Evolutionary conservation across 345 rosid genomes (phyloP).

Genomic region (Leavenworthia alabamica): DNA sequence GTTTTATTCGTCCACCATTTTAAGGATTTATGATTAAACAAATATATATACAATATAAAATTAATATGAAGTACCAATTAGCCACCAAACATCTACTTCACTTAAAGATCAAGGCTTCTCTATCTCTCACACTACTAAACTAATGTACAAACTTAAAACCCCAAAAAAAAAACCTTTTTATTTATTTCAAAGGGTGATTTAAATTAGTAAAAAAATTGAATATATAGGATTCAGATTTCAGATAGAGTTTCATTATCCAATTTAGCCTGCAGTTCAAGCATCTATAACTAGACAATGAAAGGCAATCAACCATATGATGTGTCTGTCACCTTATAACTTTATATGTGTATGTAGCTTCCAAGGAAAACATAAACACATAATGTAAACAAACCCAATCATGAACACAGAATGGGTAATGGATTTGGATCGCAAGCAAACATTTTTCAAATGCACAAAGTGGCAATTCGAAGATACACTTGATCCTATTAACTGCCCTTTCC

Average conservation of each 20-base stretch:
- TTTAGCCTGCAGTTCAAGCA: constrained; percentile 45
- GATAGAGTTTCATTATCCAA: constrained; percentile 49
- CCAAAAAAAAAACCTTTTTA: not conserved
- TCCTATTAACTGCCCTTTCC: constrained; percentile 70
- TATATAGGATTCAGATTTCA: constrained; percentile 11
- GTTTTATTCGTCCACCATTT: too few species aligned
- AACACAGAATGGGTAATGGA: constrained; percentile 36
- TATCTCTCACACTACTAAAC: constrained; percentile 7
- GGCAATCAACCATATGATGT: constrained; percentile 21
- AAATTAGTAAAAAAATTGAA: not conserved
- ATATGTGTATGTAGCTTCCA: constrained; percentile 20
- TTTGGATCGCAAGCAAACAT: constrained; percentile 37
- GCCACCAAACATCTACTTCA: constrained; percentile 31
- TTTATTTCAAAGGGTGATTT: not conserved
- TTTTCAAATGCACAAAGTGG: constrained; percentile 76
- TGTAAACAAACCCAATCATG: not conserved
- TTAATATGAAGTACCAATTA: constrained; percentile 23
- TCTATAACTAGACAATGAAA: constrained; percentile 37
- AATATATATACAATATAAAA: too few species aligned
- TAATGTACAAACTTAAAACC: not conserved
- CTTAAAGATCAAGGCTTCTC: constrained; percentile 37
- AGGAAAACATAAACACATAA: constrained; percentile 10
- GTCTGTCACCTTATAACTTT: not conserved
- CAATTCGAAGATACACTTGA: constrained; percentile 75
- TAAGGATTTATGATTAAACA: too few species aligned